Evolutionary conservation across 139 green algal species (phyloP), one percentile per base, ranked within the genome.

Genomic region (Closterium sp.): DNA sequence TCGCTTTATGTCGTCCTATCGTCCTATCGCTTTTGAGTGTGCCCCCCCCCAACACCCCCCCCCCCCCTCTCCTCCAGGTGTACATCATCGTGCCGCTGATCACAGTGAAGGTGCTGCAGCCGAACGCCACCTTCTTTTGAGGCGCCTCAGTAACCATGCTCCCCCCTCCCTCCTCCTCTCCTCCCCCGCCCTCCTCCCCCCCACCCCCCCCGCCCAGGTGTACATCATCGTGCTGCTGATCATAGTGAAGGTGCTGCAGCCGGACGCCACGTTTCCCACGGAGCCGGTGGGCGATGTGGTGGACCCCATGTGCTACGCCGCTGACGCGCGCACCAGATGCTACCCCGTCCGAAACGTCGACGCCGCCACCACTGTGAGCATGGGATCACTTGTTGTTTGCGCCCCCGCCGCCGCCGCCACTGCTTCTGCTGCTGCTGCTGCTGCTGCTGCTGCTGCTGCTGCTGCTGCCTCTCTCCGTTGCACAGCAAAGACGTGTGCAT

Each of bases 211-310:
- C 7, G 9, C 36, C 23, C 90, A 93, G 90, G 90, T 93, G 35
- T 93, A 93, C 86, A 93, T 93, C 86, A 93, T 93, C 28, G 32
- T 90, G 34, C 84, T 93, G 35, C 86, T 93, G 33, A 93, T 93
- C 86, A 91, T 93, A 31, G 90, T 93, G 28, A 93, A 93, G 90
- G 28, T 93, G 28, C 8, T 90, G 28, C 90, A 93, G 81, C 90
- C 90, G 90, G 55, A 76, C 55, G 55, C 55, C 55, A 76, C 55
- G 12, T 76, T 76, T 19, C 55, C 55, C 55, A 19, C 55, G 55
- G 55, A 76, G 55, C 55, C 55, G 16, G 55, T 76, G 55, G 55
- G 55, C 12, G 55, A 76, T 19, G 55, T 76, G 55, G 55, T 76
- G 12, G 55, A 76, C 55, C 55, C 55, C 55, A 76, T 76, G 55